Evolutionary conservation across 2,329 filamentous ascomycete genomes (phyloP).

Genomic region (Diplodia sapinea): DNA sequence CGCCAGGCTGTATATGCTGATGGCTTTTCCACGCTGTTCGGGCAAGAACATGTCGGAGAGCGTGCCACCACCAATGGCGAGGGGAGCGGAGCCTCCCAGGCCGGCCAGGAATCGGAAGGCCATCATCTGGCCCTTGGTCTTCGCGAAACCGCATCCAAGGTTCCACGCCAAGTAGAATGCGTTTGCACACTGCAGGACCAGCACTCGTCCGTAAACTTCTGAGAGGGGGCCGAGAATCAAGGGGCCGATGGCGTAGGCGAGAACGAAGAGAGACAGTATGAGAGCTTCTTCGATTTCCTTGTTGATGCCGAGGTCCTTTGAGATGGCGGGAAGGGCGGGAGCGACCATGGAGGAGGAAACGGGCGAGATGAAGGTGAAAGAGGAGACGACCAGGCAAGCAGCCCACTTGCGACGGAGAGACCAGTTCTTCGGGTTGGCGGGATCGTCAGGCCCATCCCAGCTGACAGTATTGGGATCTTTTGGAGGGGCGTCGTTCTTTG

Average conservation of each 20-base stretch:
- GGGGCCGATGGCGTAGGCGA: slow-evolving; percentile 47
- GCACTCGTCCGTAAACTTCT: slow-evolving; percentile 45
- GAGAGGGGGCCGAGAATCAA: slow-evolving; percentile 46
- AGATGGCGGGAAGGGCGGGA: slow-evolving; percentile 42
- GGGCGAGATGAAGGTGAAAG: slow-evolving; percentile 48
- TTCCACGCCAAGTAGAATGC: slow-evolving; percentile 48
- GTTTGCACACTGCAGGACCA: slow-evolving; percentile 44
- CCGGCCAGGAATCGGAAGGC: slow-evolving; percentile 48
- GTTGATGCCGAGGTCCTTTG: slow-evolving; percentile 42
- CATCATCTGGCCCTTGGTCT: slow-evolving; percentile 44
- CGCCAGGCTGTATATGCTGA: slow-evolving; percentile 67
- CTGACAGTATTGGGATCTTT: slow-evolving; percentile 47
- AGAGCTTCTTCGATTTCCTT: slow-evolving; percentile 41
- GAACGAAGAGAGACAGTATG: slow-evolving; percentile 46
- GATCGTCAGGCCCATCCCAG: slow-evolving; percentile 55
- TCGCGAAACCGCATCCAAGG: slow-evolving; percentile 49
- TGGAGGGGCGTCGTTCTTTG: slow-evolving; percentile 37
- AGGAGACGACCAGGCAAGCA: slow-evolving; percentile 52
- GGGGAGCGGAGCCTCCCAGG: slow-evolving; percentile 47
- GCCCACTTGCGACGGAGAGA: slow-evolving; percentile 52
- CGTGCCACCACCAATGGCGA: slow-evolving; percentile 48
- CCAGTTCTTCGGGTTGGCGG: slow-evolving; percentile 57
- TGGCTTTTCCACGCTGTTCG: slow-evolving; percentile 67
- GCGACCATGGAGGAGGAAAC: slow-evolving; percentile 49
- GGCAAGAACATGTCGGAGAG: slow-evolving; percentile 63